Evolutionary conservation across 345 rosid genomes (phyloP).

Genomic region (Brassica nigra): DNA sequence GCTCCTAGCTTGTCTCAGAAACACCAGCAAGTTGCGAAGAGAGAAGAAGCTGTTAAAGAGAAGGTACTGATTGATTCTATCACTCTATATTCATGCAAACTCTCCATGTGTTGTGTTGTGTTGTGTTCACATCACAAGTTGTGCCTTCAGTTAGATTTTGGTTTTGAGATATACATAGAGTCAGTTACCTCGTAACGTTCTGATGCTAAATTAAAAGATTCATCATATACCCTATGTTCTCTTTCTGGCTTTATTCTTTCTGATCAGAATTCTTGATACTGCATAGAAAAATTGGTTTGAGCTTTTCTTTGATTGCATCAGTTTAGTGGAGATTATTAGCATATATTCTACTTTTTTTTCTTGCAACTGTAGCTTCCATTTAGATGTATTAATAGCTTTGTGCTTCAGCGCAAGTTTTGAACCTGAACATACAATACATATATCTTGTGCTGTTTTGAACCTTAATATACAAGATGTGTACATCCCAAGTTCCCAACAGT

Average conservation of each 20-base stretch:
- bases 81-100: neutral
- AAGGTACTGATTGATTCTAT: conserved; percentile 53
- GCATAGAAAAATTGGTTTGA: neutral
- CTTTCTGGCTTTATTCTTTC: neutral
- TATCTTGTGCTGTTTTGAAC: too few species aligned
- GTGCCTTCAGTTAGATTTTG: too few species aligned
- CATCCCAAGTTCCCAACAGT: too few species aligned
- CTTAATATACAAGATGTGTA: too few species aligned
- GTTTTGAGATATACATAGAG: neutral
- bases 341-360: neutral
- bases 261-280: neutral
- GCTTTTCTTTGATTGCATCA: conserved; percentile 1
- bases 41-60: conserved; percentile 81
- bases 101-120: neutral
- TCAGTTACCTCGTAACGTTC: neutral
- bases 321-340: neutral
- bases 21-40: conserved; percentile 54
- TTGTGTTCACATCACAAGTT: neutral
- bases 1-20: conserved; percentile 49
- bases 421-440: neutral
- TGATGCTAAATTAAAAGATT: neutral
- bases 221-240: neutral
- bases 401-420: neutral
- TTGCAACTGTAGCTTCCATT: neutral
- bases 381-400: neutral